Evolutionary conservation across 1,139 yeast species (phyloP).

Genomic region (Tardiomyces digboiensis): DNA sequence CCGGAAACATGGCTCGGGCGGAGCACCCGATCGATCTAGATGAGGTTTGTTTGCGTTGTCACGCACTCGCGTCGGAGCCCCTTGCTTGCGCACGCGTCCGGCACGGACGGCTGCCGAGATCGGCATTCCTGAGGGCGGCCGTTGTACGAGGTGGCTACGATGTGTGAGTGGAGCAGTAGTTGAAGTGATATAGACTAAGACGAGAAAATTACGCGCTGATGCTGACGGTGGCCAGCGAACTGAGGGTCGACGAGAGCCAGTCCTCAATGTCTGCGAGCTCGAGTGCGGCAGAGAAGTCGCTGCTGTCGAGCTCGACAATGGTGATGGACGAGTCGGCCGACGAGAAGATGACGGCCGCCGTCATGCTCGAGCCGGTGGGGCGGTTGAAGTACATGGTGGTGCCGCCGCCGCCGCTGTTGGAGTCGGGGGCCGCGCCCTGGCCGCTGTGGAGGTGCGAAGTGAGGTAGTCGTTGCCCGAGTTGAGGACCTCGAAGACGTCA

Average conservation of each 20-base stretch:
- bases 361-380: slow-evolving; percentile 68
- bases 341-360: slow-evolving; percentile 84
- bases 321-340: slow-evolving; percentile 41
- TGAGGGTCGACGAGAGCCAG: slow-evolving; percentile 16
- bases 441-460: slow-evolving; percentile 81
- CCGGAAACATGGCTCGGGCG: too few relatives aligned
- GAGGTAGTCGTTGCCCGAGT: slow-evolving; percentile 61
- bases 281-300: slow-evolving; percentile 48
- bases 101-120: too few relatives aligned
- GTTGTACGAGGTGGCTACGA: too few relatives aligned
- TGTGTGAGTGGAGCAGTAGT: too few relatives aligned
- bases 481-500: slow-evolving; percentile 79
- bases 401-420: slow-evolving; percentile 46
- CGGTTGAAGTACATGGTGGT: slow-evolving; percentile 78
- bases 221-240: slow-evolving; percentile 2
- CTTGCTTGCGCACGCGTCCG: too few relatives aligned
- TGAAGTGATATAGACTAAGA: too few relatives aligned
- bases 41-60: too few relatives aligned
- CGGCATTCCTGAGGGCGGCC: too few relatives aligned
- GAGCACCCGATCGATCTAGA: too few relatives aligned
- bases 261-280: slow-evolving; percentile 26
- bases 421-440: slow-evolving; percentile 53
- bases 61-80: too few relatives aligned
- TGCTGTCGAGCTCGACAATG: slow-evolving; percentile 47
- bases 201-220: too few relatives aligned